Base-by-base conservation (phyloP, 345 rosid genomes). In the Iberis pinnata region DNA sequence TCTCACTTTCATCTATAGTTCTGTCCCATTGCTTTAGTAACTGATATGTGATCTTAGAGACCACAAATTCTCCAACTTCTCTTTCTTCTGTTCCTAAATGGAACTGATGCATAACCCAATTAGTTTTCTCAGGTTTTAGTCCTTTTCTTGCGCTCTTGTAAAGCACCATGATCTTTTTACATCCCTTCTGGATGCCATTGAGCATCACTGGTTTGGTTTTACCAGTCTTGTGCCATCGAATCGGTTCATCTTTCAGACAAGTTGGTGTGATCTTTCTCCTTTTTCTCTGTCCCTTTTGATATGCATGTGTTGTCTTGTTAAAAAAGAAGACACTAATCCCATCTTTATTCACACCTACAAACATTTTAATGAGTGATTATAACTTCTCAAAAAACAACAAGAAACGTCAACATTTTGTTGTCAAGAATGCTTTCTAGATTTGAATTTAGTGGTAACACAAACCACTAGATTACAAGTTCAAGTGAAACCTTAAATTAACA, bases 201-300 rank as follows among this genome's bases (percentile, higher is more conserved):
- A 73, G 57, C 3, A 73, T 56, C 19, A 87, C 71, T n/a, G 76
- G 45, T 78, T 76, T 87, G 51, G 95, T 90, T 79, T 65, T 76
- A 27, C 98, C 98, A 4, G 98, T 84, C 78, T 84, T 90, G 62
- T 80, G 96, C 98, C 98, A 90, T 55, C 96, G 96, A 6, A 76
- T 83, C 27, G 64, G 63, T 38, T 75, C 89, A 60, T 65, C 72
- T 0, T 27, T 51, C 0, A 61, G 33, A 68, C 56, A 54, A 43
- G 64, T 44, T 46, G 70, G 70, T 16, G 76, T 79, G 64, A 90
- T 68, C 75, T 59, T 79, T 24, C 96, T 80, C 43, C 93, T 86
- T 76, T 87, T 90, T 31, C 95, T 72, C 53, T 73, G 77, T 32
- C 98, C 98, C 18, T 79, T 87, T 35, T 78, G 58, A 55, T 90